Evolutionary conservation across 768 basidiomycete genomes (phyloP).

Genomic region (Leucocoprinus leucothites): DNA sequence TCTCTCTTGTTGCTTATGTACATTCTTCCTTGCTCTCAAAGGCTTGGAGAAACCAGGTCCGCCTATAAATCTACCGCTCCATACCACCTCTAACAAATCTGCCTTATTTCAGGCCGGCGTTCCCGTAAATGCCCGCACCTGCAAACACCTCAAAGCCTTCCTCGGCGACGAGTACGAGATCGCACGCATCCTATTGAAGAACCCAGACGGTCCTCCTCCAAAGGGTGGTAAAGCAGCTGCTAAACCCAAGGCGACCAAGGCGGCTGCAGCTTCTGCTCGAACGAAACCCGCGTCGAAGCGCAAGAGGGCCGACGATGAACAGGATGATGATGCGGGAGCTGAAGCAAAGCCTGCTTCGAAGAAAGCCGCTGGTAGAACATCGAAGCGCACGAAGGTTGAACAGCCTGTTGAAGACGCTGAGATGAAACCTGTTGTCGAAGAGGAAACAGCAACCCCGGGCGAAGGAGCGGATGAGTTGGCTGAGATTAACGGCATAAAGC

Average conservation of each 20-base stretch:
- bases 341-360: neutral
- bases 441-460: neutral
- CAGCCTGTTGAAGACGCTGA: neutral
- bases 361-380: neutral
- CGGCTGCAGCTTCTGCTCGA: neutral
- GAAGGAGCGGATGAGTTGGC: neutral
- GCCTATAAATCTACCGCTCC: neutral
- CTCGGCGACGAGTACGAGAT: conserved; percentile 46
- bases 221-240: neutral
- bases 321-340: neutral
- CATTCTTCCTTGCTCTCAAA: neutral
- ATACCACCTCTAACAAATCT: neutral
- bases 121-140: conserved; percentile 45
- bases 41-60: conserved; percentile 29
- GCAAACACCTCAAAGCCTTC: conserved; percentile 43
- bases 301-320: conserved; percentile 3
- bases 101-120: conserved; percentile 24
- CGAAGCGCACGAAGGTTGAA: neutral
- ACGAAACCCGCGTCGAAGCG: conserved; percentile 4
- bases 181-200: conserved; percentile 41
- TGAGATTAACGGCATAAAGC: conserved; percentile 46
- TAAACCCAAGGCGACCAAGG: neutral
- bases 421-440: neutral
- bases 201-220: conserved; percentile 30
- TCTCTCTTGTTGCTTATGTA: neutral